Percentiles rank a stretch among this genome's conserved stretches.
These are phyloP conservation scores for Salix dunnii DNA, from an alignment of 345 rosid species.

Conservation along the genomic window DNA sequence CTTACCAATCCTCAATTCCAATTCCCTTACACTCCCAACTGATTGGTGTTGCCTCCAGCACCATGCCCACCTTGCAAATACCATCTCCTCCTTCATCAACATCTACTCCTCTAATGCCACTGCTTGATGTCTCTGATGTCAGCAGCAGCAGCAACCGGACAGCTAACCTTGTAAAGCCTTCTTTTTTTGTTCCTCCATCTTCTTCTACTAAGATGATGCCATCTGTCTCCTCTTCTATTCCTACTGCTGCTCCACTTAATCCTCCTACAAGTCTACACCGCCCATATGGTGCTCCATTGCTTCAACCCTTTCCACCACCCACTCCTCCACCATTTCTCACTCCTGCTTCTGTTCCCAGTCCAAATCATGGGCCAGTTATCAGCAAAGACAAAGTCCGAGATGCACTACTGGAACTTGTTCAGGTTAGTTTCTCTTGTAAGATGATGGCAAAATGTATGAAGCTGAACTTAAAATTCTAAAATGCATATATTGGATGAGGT, in stretches of 20 bases:
- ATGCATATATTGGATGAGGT: neutral
- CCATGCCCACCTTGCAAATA: slow-evolving; percentile 45
- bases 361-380: slow-evolving; percentile 42
- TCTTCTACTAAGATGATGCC: slow-evolving; percentile 38
- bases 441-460: neutral
- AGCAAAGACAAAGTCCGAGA: slow-evolving; percentile 78
- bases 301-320: slow-evolving; percentile 96
- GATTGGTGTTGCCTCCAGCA: slow-evolving; percentile 29
- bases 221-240: slow-evolving; percentile 47
- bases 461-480: neutral
- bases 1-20: slow-evolving; percentile 45
- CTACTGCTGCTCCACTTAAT: slow-evolving; percentile 58
- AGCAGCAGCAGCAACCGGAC: slow-evolving; percentile 35
- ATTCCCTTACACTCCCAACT: slow-evolving; percentile 45
- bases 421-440: slow-evolving; percentile 45
- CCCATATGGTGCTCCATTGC: slow-evolving; percentile 74
- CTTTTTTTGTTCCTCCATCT: slow-evolving; percentile 51
- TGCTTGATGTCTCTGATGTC: slow-evolving; percentile 45
- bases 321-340: slow-evolving; percentile 82
- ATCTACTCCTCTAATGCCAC: slow-evolving; percentile 45
- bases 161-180: slow-evolving; percentile 69
- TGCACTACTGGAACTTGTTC: slow-evolving; percentile 67
- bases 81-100: slow-evolving; percentile 44
- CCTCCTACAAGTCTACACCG: slow-evolving; percentile 53
- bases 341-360: slow-evolving; percentile 40